Percentiles rank a stretch among this genome's conserved stretches.
phyloP scores from a whole-genome alignment of 345 rosid genomes.

The Sonneratia caseolaris region DNA sequence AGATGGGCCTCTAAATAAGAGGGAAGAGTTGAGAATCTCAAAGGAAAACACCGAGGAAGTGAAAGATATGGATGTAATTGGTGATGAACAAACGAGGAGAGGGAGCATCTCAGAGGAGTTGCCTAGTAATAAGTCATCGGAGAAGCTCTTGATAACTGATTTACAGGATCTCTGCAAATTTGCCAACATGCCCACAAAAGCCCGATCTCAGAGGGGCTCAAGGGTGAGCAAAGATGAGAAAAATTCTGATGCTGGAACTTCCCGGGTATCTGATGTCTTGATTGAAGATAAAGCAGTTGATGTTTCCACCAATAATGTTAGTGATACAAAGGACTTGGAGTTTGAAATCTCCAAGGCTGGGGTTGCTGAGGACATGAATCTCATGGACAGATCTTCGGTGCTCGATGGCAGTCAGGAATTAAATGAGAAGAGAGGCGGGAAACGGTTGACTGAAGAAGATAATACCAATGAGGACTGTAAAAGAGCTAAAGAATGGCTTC shows the following conservation, averaged over 20 bases:
- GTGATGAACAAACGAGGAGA: constrained; percentile 31
- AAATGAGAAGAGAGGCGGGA: constrained; percentile 57
- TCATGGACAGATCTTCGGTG: constrained; percentile 2
- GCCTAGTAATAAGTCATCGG: constrained; percentile 24
- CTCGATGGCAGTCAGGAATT: constrained; percentile 6
- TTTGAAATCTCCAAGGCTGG: constrained; percentile 26
- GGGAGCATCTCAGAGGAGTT: constrained; percentile 28
- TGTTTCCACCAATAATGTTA: constrained; percentile 24
- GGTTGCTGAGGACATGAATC: constrained; percentile 18
- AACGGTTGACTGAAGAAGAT: constrained; percentile 42
- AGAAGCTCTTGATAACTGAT: constrained; percentile 34
- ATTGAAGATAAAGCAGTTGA: constrained; percentile 26
- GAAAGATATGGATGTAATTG: constrained; percentile 19
- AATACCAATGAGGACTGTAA: constrained; percentile 42
- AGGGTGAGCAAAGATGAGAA: constrained; percentile 29
- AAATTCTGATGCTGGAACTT: constrained; percentile 26
- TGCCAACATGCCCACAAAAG: constrained; percentile 75
- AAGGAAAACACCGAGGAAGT: constrained; percentile 34
- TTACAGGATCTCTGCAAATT: constrained; percentile 64
- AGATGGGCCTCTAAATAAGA: neutral
- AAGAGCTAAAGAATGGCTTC: constrained; percentile 64
- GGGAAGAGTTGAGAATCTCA: constrained; percentile 19
- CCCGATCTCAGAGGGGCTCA: constrained; percentile 56
- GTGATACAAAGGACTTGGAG: constrained; percentile 21
- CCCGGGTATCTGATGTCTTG: constrained; percentile 20